Evolutionary conservation across 805 yeast genomes (phyloP).

Genomic region (Monosporozyma yasuniensis): DNA sequence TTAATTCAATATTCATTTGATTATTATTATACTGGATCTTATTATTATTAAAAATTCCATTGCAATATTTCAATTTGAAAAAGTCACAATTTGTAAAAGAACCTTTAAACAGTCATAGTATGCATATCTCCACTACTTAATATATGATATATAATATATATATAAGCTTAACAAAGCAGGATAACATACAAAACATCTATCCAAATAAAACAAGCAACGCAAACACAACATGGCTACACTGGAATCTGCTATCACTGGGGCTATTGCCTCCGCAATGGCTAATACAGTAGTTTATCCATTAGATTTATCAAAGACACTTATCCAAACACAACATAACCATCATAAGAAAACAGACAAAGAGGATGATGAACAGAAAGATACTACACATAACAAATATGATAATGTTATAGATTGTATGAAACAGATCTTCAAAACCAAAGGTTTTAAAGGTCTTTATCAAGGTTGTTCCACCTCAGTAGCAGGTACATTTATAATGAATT

Average conservation of each 20-base stretch:
- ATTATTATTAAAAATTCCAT: neutral
- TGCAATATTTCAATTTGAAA: neutral
- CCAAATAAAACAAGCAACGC: neutral
- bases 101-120: neutral
- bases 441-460: constrained; percentile 60
- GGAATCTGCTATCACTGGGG: constrained; percentile 76
- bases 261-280: constrained; percentile 73
- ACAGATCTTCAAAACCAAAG: constrained; percentile 48
- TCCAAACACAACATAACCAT: constrained; percentile 53
- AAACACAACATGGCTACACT: constrained; percentile 37
- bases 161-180: no score
- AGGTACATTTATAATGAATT: constrained; percentile 69
- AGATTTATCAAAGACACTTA: constrained; percentile 66
- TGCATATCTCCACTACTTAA: no score
- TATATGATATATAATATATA: no score
- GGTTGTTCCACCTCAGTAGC: constrained; percentile 60
- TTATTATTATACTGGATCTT: neutral
- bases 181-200: no score
- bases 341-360: neutral
- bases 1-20: constrained; percentile 22
- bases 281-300: constrained; percentile 73
- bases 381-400: constrained; percentile 33
- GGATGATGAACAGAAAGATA: neutral
- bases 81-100: neutral
- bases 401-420: constrained; percentile 54